Percentiles rank a stretch among this genome's conserved stretches.
phyloP scores from a whole-genome alignment of 768 basidiomycete genomes.

The Polyporus arcularius region DNA sequence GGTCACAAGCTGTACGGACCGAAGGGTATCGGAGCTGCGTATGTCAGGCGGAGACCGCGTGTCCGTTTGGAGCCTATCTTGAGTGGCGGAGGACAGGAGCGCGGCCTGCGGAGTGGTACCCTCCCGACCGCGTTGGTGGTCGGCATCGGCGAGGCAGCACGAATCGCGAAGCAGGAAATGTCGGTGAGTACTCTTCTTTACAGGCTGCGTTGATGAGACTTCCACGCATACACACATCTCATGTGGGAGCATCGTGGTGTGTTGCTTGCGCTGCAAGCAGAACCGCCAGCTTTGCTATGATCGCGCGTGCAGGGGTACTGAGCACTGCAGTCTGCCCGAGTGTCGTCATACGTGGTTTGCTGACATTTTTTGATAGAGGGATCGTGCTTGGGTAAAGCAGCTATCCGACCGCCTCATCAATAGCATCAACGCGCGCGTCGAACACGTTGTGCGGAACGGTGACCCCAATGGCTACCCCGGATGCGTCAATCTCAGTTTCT shows the following conservation, averaged over 20 bases:
- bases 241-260: slow-evolving; percentile 30
- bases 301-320: slow-evolving; percentile 92
- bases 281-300: slow-evolving; percentile 61
- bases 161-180: slow-evolving; percentile 93
- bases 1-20: slow-evolving; percentile 99
- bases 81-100: slow-evolving; percentile 95
- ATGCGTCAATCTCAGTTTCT: slow-evolving; percentile 93
- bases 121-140: slow-evolving; percentile 86
- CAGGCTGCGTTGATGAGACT: slow-evolving; percentile 33
- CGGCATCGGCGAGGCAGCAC: slow-evolving; percentile 92
- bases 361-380: slow-evolving; percentile 53
- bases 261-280: slow-evolving; percentile 37
- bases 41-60: slow-evolving; percentile 89
- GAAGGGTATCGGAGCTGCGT: slow-evolving; percentile 93
- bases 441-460: slow-evolving; percentile 93
- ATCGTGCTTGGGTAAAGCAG: slow-evolving; percentile 70
- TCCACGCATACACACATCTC: slow-evolving; percentile 24
- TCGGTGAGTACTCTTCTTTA: slow-evolving; percentile 56
- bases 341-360: slow-evolving; percentile 28
- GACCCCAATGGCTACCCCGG: slow-evolving; percentile 91
- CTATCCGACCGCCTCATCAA: slow-evolving; percentile 82
- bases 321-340: slow-evolving; percentile 29
- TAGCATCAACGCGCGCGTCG: slow-evolving; percentile 80
- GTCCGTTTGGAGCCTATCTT: slow-evolving; percentile 94
- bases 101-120: slow-evolving; percentile 94